Percentiles rank a stretch among this genome's conserved stretches.
Evolutionary conservation across 108 stramenopile genomes (phyloP).

Genomic region (Stephanodiscus minutulus): DNA sequence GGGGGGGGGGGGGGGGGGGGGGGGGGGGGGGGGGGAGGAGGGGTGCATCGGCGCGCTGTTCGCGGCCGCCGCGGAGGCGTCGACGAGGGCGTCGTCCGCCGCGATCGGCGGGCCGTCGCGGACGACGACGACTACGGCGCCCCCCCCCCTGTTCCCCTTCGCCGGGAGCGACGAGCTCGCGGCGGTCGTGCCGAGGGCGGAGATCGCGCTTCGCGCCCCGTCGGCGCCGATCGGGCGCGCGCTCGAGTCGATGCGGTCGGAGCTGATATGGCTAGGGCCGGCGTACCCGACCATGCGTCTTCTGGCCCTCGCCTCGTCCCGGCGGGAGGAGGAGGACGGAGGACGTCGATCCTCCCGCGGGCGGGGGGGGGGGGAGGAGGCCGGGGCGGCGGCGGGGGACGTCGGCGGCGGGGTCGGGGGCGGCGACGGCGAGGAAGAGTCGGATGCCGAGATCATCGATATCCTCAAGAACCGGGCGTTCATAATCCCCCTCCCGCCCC

Average conservation of each 20-base stretch:
- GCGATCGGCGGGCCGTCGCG: background rate
- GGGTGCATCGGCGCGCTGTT: conserved; percentile 4
- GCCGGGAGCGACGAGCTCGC: conserved; percentile 27
- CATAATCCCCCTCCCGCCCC: conserved; percentile 57
- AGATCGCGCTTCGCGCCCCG: background rate
- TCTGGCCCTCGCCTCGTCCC: conserved; percentile 48
- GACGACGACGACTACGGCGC: conserved; percentile 11
- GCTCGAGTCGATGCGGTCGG: conserved; percentile 66
- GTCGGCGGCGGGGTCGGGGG: conserved; percentile 31
- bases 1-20: background rate
- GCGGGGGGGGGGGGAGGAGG: background rate
- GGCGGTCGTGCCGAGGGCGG: background rate
- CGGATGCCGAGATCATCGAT: conserved; percentile 57
- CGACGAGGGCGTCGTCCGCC: background rate
- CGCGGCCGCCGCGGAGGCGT: conserved; percentile 4
- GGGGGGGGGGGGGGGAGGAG: background rate
- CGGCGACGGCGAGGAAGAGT: conserved; percentile 21
- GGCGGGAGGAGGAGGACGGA: background rate
- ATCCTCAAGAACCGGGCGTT: conserved; percentile 70
- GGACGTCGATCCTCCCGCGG: background rate
- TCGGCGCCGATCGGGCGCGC: conserved; percentile 25
- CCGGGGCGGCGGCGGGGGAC: conserved; percentile 28
- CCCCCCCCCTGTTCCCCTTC: conserved; percentile 31
- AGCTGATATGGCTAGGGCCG: conserved; percentile 79
- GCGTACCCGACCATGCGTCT: conserved; percentile 66